Evolutionary conservation across 2,329 filamentous ascomycete genomes (phyloP), one percentile per base, ranked within the genome.

Genomic region (Camillea tinctor): DNA sequence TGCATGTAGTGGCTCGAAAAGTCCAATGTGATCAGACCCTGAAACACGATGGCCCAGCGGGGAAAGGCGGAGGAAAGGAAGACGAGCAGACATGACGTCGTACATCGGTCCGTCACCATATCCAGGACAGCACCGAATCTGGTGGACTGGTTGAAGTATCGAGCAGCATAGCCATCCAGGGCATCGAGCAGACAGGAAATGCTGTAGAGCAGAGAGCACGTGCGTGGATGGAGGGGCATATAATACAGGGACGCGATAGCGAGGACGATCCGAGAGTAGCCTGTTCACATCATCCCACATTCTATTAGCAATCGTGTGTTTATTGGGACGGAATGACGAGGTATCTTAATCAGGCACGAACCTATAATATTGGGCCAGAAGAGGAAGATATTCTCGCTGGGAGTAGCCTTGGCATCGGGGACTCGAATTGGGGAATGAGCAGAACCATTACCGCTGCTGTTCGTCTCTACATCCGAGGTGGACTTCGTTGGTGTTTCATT

Each of bases 61-160:
- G 95, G 95, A 79, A 96, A 99, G 20, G 95, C 95, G 15, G 92
- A 96, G 49, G 92, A 92, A 64, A 99, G 80, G 80, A 98, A 99
- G 55, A 98, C 93, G 54, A 99, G 86, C 69, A 99, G 80, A 76
- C 95, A 99, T 2, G 94, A 88, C 2, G 95, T 99, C 26, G 94
- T 98, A 82, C 95, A 98, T 62, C 95, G 90, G 77, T 99, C 95
- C 19, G 95, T 99, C 63, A 99, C 94, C 95, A 99, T 99, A 80
- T 99, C 95, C 65, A 99, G 84, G 36, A 99, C 94, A 30, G 94
- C 95, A 65, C 95, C 95, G 75, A 99, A 99, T 66, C 91, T 91
- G 57, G 95, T 98, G 44, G 91, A 94, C 77, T 99, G 95, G 71
- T 96, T 87, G 74, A 85, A 94, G 89, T 85, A 81, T 53, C 92